Evolutionary conservation across 768 basidiomycete genomes (phyloP).

Genomic region (Gymnopilus junonius): DNA sequence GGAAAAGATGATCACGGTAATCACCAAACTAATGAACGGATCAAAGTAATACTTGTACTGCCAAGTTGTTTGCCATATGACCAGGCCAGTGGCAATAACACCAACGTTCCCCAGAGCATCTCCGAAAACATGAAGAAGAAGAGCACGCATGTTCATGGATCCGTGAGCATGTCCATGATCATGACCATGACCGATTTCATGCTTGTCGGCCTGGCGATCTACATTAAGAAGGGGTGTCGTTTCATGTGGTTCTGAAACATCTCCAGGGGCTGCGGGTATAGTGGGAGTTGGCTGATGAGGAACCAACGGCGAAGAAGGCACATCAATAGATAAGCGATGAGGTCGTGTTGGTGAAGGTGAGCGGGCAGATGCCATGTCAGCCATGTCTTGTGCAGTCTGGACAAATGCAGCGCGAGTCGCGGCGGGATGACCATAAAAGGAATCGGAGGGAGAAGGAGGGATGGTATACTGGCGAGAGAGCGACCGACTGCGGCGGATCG

Average conservation of each 20-base stretch:
- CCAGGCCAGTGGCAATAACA: slow-evolving; percentile 91
- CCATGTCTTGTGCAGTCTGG: slow-evolving; percentile 85
- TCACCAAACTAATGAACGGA: slow-evolving; percentile 90
- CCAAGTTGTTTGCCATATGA: slow-evolving; percentile 92
- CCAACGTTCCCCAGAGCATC: slow-evolving; percentile 98
- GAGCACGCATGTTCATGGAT: slow-evolving; percentile 98
- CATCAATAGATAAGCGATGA: slow-evolving; percentile 32
- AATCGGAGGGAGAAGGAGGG: slow-evolving; percentile 34
- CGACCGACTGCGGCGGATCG: slow-evolving; percentile 32
- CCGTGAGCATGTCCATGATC: slow-evolving; percentile 39
- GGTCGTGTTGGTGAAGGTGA: slow-evolving; percentile 47
- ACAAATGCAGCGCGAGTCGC: slow-evolving; percentile 75
- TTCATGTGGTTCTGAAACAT: slow-evolving; percentile 33
- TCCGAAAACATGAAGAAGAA: slow-evolving; percentile 92
- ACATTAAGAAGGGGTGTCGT: slow-evolving; percentile 47
- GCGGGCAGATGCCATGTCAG: slow-evolving; percentile 41
- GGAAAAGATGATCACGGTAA: slow-evolving; percentile 96
- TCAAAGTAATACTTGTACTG: slow-evolving; percentile 90
- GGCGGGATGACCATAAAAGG: slow-evolving; percentile 72
- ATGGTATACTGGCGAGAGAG: slow-evolving; percentile 32
- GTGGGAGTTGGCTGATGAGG: background rate
- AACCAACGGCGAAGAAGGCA: slow-evolving; percentile 14
- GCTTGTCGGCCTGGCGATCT: slow-evolving; percentile 15
- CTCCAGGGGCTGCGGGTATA: background rate
- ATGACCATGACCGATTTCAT: slow-evolving; percentile 23